Evolutionary conservation across 1,139 yeast genomes (phyloP), one percentile per base, ranked within the genome.

Genomic region (Geotrichum carabidarum): DNA sequence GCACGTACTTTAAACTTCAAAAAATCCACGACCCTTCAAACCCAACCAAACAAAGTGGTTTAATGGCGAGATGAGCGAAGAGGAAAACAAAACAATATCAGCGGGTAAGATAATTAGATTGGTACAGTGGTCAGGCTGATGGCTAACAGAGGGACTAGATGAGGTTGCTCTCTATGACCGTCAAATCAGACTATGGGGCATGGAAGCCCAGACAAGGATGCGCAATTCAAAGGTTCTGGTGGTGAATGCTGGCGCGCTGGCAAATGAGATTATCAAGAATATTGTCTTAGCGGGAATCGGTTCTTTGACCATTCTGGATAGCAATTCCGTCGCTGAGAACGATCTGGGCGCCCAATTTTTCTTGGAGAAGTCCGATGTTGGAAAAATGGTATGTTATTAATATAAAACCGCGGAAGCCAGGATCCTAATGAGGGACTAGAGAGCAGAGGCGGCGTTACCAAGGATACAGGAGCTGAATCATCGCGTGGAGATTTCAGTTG

Each of bases 161-260:
- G 98, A 91, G 69, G 83, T 91, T 55, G 96, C 95, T 1, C 75
- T 91, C 32, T 93, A 93, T 68, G 99, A 93, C 70, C 80, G 99
- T 58, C 99, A 93, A 69, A 91, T 93, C 63, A 74, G 99, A 61
- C 77, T 93, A 40, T 93, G 99, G 99, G 99, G 99, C 11, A 77
- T 93, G 72, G 94, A 87, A 32, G 95, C 98, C 14, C 99, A 93
- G 69, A 77, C 82, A 50, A 74, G 90, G 51, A 80, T 93, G 74
- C 77, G 95, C 47, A 80, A 84, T 31, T 85, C 97, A 14, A 79
- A 79, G 53, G 76, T 91, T 8, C 74, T 93, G 53, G 67, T 90
- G 41, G 74, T 89, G 36, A 83, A 84, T 59, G 64, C 86, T 35
- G 84, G 89, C 8, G 87, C 87, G 0, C 75, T 86, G 9, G 93